Percentiles rank a stretch among this genome's conserved stretches.
Conservation (phyloP, 257 asterid species). For the Solanum clarkiae region DNA sequence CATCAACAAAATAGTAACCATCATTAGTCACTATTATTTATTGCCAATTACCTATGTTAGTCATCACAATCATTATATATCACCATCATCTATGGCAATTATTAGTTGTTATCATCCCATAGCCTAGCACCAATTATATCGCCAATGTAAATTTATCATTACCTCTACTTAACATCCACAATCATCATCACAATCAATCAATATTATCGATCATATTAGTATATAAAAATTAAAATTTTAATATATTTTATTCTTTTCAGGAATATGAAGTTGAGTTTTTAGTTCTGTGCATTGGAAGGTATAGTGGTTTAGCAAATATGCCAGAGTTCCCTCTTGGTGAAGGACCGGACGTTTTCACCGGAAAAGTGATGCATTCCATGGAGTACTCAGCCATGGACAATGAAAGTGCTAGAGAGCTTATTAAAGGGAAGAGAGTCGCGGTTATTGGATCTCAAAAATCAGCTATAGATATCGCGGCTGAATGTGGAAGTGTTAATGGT, state of each 20-base stretch:
- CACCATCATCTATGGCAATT: neutral
- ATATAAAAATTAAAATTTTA: neutral
- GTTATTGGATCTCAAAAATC: constrained; percentile 50
- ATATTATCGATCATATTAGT: too few species aligned
- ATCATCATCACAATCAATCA: neutral
- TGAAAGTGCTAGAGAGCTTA: constrained; percentile 29
- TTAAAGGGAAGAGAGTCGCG: constrained; percentile 35
- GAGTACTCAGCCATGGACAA: constrained; percentile 46
- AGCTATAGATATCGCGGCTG: constrained; percentile 37
- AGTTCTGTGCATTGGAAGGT: constrained; percentile 49
- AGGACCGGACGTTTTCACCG: constrained; percentile 48
- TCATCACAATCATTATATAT: too few species aligned
- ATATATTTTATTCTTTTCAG: constrained; percentile 1
- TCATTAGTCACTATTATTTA: neutral
- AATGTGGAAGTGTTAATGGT: constrained; percentile 44
- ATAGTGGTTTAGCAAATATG: constrained; percentile 47
- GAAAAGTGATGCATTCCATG: constrained; percentile 48
- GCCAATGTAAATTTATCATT: neutral
- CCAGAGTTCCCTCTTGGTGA: constrained; percentile 33
- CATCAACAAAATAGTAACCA: neutral
- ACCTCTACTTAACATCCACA: neutral
- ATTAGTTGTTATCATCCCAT: neutral
- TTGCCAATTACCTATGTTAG: too few species aligned
- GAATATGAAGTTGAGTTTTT: constrained; percentile 46
- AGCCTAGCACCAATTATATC: neutral